Evolutionary conservation across 2,329 filamentous ascomycete species (phyloP).

Genomic region (Phaeosphaeria sp.): DNA sequence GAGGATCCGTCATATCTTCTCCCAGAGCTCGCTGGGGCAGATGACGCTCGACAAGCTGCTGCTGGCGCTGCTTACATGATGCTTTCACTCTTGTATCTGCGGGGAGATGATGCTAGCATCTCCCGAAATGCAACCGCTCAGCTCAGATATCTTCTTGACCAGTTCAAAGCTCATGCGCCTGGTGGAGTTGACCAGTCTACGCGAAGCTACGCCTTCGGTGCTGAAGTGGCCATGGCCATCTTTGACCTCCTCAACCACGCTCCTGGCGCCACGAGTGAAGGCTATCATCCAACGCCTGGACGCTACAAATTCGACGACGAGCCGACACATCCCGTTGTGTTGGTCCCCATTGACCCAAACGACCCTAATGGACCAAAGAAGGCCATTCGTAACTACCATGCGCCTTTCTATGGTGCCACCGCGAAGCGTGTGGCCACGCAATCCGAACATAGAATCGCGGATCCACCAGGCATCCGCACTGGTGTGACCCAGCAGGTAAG

Average conservation of each 20-base stretch:
- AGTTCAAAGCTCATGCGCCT: constrained; percentile 7
- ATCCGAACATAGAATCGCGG: constrained; percentile 16
- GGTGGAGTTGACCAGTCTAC: constrained; percentile 17
- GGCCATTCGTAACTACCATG: constrained; percentile 23
- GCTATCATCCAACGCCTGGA: constrained; percentile 24
- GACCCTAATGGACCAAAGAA: constrained; percentile 26
- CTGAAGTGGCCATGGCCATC: constrained; percentile 24
- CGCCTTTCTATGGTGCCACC: constrained; percentile 30
- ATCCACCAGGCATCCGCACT: constrained; percentile 18
- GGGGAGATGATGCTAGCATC: constrained; percentile 9
- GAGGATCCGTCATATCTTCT: constrained; percentile 13
- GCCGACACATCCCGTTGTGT: constrained; percentile 29
- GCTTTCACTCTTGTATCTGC: constrained; percentile 20
- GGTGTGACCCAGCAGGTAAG: constrained; percentile 4
- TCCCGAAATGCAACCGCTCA: constrained; percentile 16
- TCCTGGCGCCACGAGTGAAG: constrained; percentile 12
- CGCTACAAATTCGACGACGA: constrained; percentile 32
- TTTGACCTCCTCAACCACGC: constrained; percentile 23
- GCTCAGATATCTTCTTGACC: constrained; percentile 14
- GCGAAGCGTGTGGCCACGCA: constrained; percentile 29
- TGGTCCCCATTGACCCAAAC: constrained; percentile 30
- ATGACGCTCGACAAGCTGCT: constrained; percentile 26
- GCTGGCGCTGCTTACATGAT: constrained; percentile 29
- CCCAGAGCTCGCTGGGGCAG: constrained; percentile 14
- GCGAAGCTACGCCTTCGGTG: constrained; percentile 27